These are phyloP conservation scores for Podaxis rugospora DNA, from an alignment of 768 basidiomycete species.

Conservation along the genomic window DNA sequence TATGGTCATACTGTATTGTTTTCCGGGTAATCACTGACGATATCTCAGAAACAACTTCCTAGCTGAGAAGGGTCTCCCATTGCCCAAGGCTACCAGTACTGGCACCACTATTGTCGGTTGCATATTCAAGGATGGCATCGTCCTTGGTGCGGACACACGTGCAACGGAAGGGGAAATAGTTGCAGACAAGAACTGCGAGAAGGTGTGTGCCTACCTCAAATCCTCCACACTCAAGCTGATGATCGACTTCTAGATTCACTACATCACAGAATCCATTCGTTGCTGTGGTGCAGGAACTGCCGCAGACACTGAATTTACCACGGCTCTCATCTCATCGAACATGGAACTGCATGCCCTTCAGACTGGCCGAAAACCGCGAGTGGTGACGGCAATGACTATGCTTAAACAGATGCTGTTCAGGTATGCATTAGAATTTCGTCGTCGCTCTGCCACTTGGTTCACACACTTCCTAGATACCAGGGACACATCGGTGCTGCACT, in stretches of 20 bases:
- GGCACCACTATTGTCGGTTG: conserved; percentile 99
- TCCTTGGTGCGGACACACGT: conserved; percentile 94
- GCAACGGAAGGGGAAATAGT: conserved; percentile 94
- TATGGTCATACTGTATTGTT: conserved; percentile 18
- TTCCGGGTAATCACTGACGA: not conserved
- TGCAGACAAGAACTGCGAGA: conserved; percentile 99
- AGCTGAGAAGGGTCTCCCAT: conserved; percentile 59
- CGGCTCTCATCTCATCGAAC: conserved; percentile 93
- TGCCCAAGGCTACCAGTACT: conserved; percentile 86
- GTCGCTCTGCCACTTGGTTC: not conserved
- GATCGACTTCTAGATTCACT: conserved; percentile 73
- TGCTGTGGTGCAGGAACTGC: conserved; percentile 99
- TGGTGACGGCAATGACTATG: conserved; percentile 99
- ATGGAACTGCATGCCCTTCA: conserved; percentile 90
- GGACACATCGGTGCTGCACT: conserved; percentile 94
- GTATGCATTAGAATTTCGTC: conserved; percentile 34
- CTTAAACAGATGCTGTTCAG: conserved; percentile 92
- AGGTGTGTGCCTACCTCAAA: conserved; percentile 46
- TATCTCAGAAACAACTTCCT: conserved; percentile 68
- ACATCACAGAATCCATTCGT: conserved; percentile 89
- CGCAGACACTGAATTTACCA: conserved; percentile 96
- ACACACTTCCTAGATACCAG: conserved; percentile 59
- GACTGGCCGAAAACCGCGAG: conserved; percentile 86
- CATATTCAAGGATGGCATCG: conserved; percentile 86
- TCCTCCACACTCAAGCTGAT: not conserved